phyloP scores from a whole-genome alignment of 2,329 filamentous ascomycete genomes.

The Exophiala calicioides region DNA sequence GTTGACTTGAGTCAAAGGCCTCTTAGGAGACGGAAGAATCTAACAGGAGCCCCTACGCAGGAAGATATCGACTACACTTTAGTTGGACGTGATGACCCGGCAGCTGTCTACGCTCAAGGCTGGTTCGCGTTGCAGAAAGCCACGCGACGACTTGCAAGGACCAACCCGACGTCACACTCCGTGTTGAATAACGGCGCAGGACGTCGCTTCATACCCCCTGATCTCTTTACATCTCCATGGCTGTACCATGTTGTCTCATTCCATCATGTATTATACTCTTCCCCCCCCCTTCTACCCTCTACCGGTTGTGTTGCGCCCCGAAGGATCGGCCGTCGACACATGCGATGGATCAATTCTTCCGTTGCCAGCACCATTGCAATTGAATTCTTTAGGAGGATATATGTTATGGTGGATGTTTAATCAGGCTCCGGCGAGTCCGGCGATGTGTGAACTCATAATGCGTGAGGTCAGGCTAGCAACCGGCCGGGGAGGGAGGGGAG shows the following conservation, averaged over 20 bases:
- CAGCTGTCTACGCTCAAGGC: background rate
- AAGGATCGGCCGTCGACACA: too few species aligned
- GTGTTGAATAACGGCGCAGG: constrained; percentile 15
- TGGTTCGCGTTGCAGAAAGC: background rate
- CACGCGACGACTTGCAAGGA: constrained; percentile 4
- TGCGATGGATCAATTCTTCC: too few species aligned
- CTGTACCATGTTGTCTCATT: constrained; percentile 11
- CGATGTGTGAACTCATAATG: too few species aligned
- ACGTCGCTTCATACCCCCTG: constrained; percentile 5
- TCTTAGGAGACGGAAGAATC: constrained; percentile 3
- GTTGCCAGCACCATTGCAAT: too few species aligned
- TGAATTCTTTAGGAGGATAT: too few species aligned
- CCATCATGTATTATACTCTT: constrained; percentile 3
- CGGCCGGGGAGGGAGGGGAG: too few species aligned
- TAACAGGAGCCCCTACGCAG: constrained; percentile 3
- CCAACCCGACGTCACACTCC: constrained; percentile 1
- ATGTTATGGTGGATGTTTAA: too few species aligned
- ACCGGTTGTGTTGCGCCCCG: too few species aligned
- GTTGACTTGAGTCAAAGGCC: background rate
- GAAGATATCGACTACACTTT: constrained; percentile 6
- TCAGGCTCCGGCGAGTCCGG: too few species aligned
- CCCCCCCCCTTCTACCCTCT: background rate
- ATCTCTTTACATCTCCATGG: constrained; percentile 4
- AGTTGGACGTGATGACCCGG: constrained; percentile 8
- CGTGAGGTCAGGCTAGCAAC: too few species aligned